Percentiles rank a stretch among this genome's conserved stretches.
Conservation (phyloP, 2,329 filamentous ascomycete genomes). For the Xylariaceae sp. region DNA sequence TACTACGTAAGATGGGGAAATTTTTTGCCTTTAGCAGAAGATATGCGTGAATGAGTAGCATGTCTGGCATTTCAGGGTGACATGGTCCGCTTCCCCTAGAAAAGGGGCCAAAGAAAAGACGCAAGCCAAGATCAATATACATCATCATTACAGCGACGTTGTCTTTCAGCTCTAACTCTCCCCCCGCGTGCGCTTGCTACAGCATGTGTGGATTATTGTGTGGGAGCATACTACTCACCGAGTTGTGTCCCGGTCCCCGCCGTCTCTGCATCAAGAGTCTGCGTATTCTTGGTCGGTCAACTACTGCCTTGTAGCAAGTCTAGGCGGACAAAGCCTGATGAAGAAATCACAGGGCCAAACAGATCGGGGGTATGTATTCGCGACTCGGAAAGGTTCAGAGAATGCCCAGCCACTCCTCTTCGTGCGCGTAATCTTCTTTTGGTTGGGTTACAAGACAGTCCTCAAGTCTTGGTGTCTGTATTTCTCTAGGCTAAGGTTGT, state of each 20-base stretch:
- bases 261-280: neutral
- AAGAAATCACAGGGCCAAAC: neutral
- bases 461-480: constrained; percentile 2
- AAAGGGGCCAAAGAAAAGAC: constrained; percentile 6
- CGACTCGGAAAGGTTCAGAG: neutral
- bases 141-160: constrained; percentile 9
- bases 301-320: neutral
- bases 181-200: neutral
- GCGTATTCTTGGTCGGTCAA: neutral
- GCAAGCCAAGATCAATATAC: constrained; percentile 21
- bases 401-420: neutral
- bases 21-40: neutral
- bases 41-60: neutral
- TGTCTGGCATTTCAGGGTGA: constrained; percentile 2
- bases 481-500: neutral
- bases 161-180: constrained; percentile 12
- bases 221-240: constrained; percentile 10
- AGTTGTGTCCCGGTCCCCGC: neutral
- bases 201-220: constrained; percentile 2
- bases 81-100: neutral
- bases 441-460: constrained; percentile 8
- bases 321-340: constrained; percentile 6
- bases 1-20: constrained; percentile 8
- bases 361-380: neutral
- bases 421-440: neutral